Percentiles rank a stretch among this genome's conserved stretches.
Evolutionary conservation across 371 early-diverging fungal genomes (phyloP).

Genomic region (Parasitella parasitica): DNA sequence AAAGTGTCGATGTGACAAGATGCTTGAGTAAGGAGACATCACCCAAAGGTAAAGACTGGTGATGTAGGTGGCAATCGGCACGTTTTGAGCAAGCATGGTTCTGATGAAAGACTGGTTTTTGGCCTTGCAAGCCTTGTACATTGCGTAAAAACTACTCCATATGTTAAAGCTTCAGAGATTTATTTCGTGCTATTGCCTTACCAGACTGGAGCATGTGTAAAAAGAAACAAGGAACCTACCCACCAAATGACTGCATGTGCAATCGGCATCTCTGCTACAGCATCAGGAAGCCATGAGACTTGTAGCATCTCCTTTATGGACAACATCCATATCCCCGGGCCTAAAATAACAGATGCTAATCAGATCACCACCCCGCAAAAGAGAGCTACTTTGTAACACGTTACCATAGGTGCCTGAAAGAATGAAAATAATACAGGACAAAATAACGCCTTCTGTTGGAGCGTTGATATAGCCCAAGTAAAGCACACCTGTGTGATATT

Average conservation of each 20-base stretch:
- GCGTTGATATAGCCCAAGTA: conserved; percentile 94
- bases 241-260: conserved; percentile 57
- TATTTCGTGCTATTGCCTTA: conserved; percentile 22
- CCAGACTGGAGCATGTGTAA: conserved; percentile 72
- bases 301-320: conserved; percentile 14
- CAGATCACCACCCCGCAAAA: neutral
- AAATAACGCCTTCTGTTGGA: conserved; percentile 93
- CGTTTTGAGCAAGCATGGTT: conserved; percentile 62
- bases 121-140: conserved; percentile 70
- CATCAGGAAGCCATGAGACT: conserved; percentile 19
- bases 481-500: conserved; percentile 92
- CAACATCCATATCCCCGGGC: conserved; percentile 36
- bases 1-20: conserved; percentile 63
- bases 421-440: conserved; percentile 68
- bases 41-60: conserved; percentile 60
- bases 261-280: conserved; percentile 41
- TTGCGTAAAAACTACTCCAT: conserved; percentile 44
- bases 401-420: conserved; percentile 68
- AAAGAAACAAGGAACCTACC: conserved; percentile 59
- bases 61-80: conserved; percentile 65
- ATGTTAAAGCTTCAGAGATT: no score
- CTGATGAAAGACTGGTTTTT: conserved; percentile 60
- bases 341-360: conserved; percentile 6
- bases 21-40: conserved; percentile 64
- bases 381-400: conserved; percentile 7